These are phyloP conservation scores for Globisporangium recalcitrans DNA, from an alignment of 352 stramenopile genomes.

Conservation along the genomic window DNA sequence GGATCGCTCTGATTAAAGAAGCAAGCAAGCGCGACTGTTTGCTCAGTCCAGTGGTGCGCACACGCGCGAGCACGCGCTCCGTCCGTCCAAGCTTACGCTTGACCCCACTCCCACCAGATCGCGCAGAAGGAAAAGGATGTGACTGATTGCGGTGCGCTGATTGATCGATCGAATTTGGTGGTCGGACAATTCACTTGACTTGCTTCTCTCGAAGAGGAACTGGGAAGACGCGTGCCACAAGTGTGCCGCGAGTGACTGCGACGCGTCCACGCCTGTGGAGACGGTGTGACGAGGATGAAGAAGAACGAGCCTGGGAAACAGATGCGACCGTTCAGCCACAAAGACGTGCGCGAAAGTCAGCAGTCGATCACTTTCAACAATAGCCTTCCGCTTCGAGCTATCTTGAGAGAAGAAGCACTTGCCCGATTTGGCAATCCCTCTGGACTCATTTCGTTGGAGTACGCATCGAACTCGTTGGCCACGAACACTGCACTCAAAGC, in stretches of 20 bases:
- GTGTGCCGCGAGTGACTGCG: not conserved
- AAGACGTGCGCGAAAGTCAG: no score
- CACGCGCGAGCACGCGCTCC: not conserved
- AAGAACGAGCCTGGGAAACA: not conserved
- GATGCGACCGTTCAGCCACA: no score
- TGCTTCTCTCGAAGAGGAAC: not conserved
- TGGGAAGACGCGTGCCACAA: not conserved
- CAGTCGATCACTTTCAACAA: no score
- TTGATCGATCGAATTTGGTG: not conserved
- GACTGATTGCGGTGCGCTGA: not conserved
- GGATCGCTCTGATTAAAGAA: not conserved
- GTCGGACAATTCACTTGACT: not conserved
- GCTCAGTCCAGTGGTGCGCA: slow-evolving; percentile 2
- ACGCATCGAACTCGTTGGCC: no score
- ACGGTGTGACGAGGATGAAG: not conserved
- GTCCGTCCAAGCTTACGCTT: not conserved
- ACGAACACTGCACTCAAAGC: no score
- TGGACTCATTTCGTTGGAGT: no score
- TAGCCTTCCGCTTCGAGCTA: no score
- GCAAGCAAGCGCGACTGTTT: not conserved
- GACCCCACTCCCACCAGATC: not conserved
- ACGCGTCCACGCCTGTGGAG: not conserved
- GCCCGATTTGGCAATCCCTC: no score
- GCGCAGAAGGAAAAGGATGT: not conserved
- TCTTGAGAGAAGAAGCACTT: no score